phyloP scores from a whole-genome alignment of 2,329 filamentous ascomycete genomes.

The Trichoderma aggressivum region DNA sequence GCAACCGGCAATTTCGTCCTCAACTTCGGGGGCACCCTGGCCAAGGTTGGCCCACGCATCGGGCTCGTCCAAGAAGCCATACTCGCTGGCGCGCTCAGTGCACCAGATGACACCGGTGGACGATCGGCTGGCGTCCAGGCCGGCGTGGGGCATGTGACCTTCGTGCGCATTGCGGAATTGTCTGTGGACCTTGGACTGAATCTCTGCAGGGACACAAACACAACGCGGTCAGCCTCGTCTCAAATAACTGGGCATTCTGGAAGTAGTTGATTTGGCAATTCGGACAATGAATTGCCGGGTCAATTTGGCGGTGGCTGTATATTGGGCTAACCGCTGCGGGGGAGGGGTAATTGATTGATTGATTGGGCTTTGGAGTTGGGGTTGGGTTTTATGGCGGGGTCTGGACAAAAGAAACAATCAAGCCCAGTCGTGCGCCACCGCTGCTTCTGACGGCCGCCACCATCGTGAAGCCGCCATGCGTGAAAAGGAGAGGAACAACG shows the following conservation, averaged over 20 bases:
- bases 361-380: not conserved
- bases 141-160: conserved; percentile 85
- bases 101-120: conserved; percentile 96
- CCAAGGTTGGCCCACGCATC: conserved; percentile 88
- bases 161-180: conserved; percentile 89
- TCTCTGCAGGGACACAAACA: conserved; percentile 52
- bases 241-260: not conserved
- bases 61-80: conserved; percentile 81
- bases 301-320: not conserved
- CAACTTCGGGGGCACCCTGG: conserved; percentile 90
- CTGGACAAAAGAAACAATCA: conserved; percentile 7
- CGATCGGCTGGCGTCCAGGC: conserved; percentile 80
- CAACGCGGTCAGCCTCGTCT: conserved; percentile 19
- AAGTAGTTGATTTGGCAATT: not conserved
- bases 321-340: conserved; percentile 17
- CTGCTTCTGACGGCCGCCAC: not conserved
- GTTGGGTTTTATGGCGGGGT: conserved; percentile 7
- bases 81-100: conserved; percentile 80
- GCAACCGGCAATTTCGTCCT: conserved; percentile 86
- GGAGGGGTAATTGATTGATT: conserved; percentile 13
- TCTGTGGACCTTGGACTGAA: conserved; percentile 77
- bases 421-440: conserved; percentile 10
- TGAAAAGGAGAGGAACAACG: not conserved
- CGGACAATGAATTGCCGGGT: not conserved
- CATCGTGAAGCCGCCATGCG: not conserved